phyloP scores from a whole-genome alignment of 306 rosid species.

The Casuarina glauca region DNA sequence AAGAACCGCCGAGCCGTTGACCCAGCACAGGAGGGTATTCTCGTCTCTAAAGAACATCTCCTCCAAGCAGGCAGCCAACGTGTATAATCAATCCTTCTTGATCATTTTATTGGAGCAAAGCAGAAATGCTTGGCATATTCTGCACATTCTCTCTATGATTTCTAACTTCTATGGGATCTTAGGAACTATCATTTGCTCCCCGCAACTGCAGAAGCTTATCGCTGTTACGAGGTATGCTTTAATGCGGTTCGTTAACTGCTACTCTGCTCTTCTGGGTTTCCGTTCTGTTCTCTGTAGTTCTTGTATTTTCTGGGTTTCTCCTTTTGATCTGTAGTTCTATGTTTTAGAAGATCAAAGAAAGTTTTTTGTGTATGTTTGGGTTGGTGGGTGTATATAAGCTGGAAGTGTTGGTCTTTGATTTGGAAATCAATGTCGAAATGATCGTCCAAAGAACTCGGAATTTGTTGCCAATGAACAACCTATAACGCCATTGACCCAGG shows the following conservation, averaged over 20 bases:
- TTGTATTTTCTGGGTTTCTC: background rate
- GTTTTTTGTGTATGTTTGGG: background rate
- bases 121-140: constrained; percentile 2
- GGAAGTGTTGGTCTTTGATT: background rate
- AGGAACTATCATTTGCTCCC: background rate
- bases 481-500: background rate
- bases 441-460: background rate
- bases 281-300: background rate
- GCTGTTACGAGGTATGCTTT: background rate
- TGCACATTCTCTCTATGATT: background rate
- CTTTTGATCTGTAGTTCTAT: too few relatives aligned
- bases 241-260: background rate
- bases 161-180: background rate
- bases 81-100: too few relatives aligned
- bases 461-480: background rate
- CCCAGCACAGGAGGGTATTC: background rate
- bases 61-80: background rate
- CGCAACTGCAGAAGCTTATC: background rate
- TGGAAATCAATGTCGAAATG: background rate
- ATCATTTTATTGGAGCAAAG: background rate
- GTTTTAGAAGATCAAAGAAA: background rate
- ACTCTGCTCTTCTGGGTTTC: background rate
- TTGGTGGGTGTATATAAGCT: background rate
- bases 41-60: background rate
- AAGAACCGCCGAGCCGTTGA: background rate